phyloP scores from a whole-genome alignment of 768 basidiomycete genomes.

The Tulasnella calospora region DNA sequence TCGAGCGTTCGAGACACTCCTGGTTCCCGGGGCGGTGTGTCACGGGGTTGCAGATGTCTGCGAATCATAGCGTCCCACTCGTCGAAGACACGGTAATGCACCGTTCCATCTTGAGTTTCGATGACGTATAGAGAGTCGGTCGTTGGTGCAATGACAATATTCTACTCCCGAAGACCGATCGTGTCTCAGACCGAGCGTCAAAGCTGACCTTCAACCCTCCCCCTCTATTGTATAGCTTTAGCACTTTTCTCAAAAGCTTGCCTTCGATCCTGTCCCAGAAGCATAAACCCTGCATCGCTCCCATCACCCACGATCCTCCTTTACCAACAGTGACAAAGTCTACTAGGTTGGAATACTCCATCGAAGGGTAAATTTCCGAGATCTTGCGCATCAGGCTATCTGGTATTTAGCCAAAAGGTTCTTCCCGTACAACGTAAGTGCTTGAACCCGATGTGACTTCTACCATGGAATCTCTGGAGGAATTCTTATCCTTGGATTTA shows the following conservation, averaged over 20 bases:
- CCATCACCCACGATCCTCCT: constrained; percentile 14
- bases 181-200: neutral
- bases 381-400: neutral
- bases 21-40: too few species aligned
- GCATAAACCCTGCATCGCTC: neutral
- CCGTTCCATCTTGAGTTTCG: neutral
- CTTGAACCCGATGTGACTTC: neutral
- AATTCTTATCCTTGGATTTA: too few species aligned
- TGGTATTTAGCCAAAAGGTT: neutral
- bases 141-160: neutral
- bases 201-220: neutral
- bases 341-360: neutral
- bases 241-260: neutral
- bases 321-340: constrained; percentile 11
- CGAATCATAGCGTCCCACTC: constrained; percentile 7
- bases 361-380: neutral
- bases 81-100: constrained; percentile 9
- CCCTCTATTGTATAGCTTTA: neutral
- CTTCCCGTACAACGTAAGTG: neutral
- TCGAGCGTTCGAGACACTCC: too few species aligned
- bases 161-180: neutral
- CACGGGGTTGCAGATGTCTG: too few species aligned
- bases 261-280: constrained; percentile 5
- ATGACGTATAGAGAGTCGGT: neutral
- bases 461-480: too few species aligned